Evolutionary conservation across 2,329 filamentous ascomycete genomes (phyloP).

Genomic region (Phoma sp.): DNA sequence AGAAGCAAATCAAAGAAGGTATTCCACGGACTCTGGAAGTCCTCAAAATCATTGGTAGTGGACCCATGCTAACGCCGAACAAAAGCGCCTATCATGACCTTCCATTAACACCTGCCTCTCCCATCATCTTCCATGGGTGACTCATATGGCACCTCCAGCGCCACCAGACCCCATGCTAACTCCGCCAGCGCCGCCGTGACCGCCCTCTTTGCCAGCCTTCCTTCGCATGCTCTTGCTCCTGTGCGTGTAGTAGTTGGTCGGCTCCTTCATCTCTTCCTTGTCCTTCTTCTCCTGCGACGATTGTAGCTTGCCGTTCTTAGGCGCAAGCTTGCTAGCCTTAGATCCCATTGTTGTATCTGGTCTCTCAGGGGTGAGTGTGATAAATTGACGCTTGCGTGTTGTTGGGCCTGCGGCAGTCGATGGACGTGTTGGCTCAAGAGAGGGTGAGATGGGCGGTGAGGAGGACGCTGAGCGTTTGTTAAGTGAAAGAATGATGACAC

Average conservation of each 20-base stretch:
- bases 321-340: conserved; percentile 32
- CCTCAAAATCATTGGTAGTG: no score
- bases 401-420: not conserved
- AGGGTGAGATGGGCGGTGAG: conserved; percentile 7
- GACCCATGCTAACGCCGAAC: no score
- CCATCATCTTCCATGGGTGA: not conserved
- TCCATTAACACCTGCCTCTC: no score
- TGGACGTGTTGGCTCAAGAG: not conserved
- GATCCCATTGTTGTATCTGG: conserved; percentile 36
- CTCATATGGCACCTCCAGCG: conserved; percentile 13
- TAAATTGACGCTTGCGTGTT: not conserved
- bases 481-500: conserved; percentile 26
- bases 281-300: conserved; percentile 30
- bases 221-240: conserved; percentile 42
- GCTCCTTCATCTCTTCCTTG: conserved; percentile 45
- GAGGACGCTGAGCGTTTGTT: conserved; percentile 17
- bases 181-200: conserved; percentile 13
- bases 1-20: no score
- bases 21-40: no score
- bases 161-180: conserved; percentile 15
- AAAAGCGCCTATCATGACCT: no score
- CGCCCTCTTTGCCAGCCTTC: conserved; percentile 35
- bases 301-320: conserved; percentile 28
- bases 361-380: not conserved
- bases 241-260: conserved; percentile 41